These are phyloP conservation scores for Guadua angustifolia DNA, from an alignment of 176 grass and related monocot species.

Conservation along the genomic window DNA sequence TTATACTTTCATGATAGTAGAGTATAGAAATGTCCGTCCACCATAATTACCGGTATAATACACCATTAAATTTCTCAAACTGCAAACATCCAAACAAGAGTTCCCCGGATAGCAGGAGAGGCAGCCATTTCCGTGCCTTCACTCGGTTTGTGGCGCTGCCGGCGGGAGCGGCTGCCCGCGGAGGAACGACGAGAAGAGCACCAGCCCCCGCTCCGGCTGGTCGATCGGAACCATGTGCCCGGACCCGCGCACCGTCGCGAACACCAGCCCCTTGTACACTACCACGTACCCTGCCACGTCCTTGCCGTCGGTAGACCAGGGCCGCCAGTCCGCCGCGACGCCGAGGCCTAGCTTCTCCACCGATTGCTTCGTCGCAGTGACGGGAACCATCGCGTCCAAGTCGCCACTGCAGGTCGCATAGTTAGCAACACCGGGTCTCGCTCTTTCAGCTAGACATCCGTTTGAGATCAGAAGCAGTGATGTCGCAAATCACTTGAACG, in stretches of 20 bases:
- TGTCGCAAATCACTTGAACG: not conserved
- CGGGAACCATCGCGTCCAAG: constrained; percentile 60
- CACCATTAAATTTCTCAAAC: too few species aligned
- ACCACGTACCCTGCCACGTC: constrained; percentile 65
- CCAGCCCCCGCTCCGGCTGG: constrained; percentile 49
- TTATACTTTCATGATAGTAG: too few species aligned
- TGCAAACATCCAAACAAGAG: too few species aligned
- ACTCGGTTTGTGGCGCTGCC: not conserved
- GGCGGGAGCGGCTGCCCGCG: constrained; percentile 33
- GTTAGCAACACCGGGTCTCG: not conserved
- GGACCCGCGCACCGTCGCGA: constrained; percentile 61
- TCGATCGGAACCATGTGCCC: constrained; percentile 60
- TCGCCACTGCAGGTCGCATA: constrained; percentile 47
- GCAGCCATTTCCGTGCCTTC: not conserved
- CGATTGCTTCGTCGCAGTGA: constrained; percentile 55
- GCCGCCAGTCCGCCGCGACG: constrained; percentile 50
- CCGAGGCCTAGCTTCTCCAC: constrained; percentile 47
- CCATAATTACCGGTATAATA: too few species aligned
- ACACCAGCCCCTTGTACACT: constrained; percentile 50
- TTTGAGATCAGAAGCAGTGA: too few species aligned
- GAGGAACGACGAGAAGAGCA: constrained; percentile 53
- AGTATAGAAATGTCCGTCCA: too few species aligned
- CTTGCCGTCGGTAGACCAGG: constrained; percentile 48
- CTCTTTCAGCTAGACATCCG: too few species aligned
- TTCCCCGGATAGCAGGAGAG: not conserved